Evolutionary conservation across 441 rosid genomes (phyloP).

Genomic region (Erodium chrysanthum): DNA sequence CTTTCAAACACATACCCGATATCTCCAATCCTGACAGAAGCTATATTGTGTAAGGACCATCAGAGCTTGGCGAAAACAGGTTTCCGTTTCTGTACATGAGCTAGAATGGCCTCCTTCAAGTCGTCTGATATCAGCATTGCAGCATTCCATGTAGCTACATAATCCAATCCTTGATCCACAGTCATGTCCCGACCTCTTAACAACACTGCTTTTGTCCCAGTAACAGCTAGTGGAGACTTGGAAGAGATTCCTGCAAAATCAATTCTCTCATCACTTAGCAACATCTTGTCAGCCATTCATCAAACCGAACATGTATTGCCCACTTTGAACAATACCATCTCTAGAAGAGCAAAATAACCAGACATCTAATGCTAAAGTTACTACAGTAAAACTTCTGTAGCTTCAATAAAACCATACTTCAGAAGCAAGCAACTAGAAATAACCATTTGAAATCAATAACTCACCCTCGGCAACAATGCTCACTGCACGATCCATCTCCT

Average conservation of each 20-base stretch:
- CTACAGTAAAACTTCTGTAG: too few relatives aligned
- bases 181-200: slow-evolving; percentile 55
- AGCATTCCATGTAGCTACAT: slow-evolving; percentile 81
- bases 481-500: slow-evolving; percentile 44
- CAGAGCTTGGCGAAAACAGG: slow-evolving; percentile 65
- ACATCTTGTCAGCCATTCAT: not conserved
- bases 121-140: slow-evolving; percentile 68
- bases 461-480: slow-evolving; percentile 51
- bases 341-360: not conserved
- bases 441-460: not conserved
- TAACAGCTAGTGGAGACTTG: slow-evolving; percentile 72
- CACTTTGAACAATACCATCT: not conserved
- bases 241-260: slow-evolving; percentile 43
- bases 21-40: not conserved
- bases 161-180: slow-evolving; percentile 73
- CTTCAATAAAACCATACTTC: too few relatives aligned
- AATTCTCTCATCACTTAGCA: not conserved
- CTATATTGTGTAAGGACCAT: slow-evolving; percentile 11
- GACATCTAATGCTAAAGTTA: not conserved
- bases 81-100: slow-evolving; percentile 39
- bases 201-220: slow-evolving; percentile 65
- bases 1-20: not conserved
- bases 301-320: not conserved
- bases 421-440: too few relatives aligned
- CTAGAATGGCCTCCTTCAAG: slow-evolving; percentile 49